A percentile compares a stretch with the other conserved stretches of the same genome.
phyloP scores from a whole-genome alignment of 2,329 filamentous ascomycete species.

The Colletotrichum costaricense region DNA sequence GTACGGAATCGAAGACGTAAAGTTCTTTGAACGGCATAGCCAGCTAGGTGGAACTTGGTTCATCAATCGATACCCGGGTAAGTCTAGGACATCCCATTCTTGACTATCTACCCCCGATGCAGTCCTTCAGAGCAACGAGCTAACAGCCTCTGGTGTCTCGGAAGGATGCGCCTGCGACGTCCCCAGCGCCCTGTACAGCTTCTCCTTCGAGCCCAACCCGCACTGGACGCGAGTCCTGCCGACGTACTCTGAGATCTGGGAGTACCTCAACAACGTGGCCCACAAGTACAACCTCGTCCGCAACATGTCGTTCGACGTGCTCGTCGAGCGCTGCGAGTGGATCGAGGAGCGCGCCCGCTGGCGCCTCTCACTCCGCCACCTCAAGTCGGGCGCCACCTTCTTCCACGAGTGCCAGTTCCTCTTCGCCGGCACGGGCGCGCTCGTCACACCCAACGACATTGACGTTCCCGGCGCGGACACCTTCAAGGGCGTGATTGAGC shows the following conservation, averaged over 20 bases:
- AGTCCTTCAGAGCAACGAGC: not conserved
- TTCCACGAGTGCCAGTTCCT: slow-evolving; percentile 54
- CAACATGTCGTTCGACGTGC: slow-evolving; percentile 50
- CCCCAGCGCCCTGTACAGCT: slow-evolving; percentile 71
- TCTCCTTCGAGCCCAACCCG: slow-evolving; percentile 70
- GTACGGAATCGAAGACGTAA: slow-evolving; percentile 68
- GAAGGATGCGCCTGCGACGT: slow-evolving; percentile 64
- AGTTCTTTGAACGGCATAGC: slow-evolving; percentile 68
- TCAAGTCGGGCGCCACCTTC: slow-evolving; percentile 38
- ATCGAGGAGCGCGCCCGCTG: slow-evolving; percentile 47
- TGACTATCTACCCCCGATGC: too few species aligned
- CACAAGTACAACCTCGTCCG: slow-evolving; percentile 52
- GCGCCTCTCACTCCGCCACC: slow-evolving; percentile 45
- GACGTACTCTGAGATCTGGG: slow-evolving; percentile 64
- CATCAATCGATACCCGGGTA: slow-evolving; percentile 70
- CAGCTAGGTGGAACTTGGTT: slow-evolving; percentile 74
- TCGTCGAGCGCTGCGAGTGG: slow-evolving; percentile 53
- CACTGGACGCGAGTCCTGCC: slow-evolving; percentile 70
- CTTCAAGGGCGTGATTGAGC: slow-evolving; percentile 65
- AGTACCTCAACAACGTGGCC: slow-evolving; percentile 66
- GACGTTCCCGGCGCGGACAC: slow-evolving; percentile 59
- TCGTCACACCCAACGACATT: slow-evolving; percentile 47
- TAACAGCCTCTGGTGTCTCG: not conserved
- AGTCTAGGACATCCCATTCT: not conserved
- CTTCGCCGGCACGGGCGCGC: slow-evolving; percentile 47